A percentile compares a stretch with the other conserved stretches of the same genome.
Conservation (phyloP, 2,329 filamentous ascomycete species). For the Ascocoryne sarcoides region DNA sequence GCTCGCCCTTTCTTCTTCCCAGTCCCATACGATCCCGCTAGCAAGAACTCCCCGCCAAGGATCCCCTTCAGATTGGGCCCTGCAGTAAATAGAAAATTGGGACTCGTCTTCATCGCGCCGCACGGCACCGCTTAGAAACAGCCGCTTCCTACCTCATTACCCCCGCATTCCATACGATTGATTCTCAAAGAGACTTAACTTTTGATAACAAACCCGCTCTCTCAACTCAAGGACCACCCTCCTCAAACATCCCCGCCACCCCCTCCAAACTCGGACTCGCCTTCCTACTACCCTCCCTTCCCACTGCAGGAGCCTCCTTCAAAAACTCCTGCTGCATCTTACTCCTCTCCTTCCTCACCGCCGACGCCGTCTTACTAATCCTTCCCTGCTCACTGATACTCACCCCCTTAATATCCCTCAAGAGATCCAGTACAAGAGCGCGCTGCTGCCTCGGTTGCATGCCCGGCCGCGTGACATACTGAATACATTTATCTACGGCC, state of each 20-base stretch:
- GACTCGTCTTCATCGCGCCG: no score
- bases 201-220: no score
- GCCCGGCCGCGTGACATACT: constrained; percentile 48
- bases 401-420: constrained; percentile 80
- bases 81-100: no score
- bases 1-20: no score
- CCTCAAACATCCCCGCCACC: constrained; percentile 26
- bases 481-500: constrained; percentile 57
- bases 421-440: constrained; percentile 70
- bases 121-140: no score
- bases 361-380: constrained; percentile 45
- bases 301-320: constrained; percentile 34
- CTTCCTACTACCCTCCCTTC: constrained; percentile 10
- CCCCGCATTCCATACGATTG: no score
- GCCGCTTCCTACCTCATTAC: no score
- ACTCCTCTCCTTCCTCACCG: constrained; percentile 38
- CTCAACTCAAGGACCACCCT: no score
- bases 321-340: constrained; percentile 61
- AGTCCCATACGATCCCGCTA: no score
- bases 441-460: constrained; percentile 68
- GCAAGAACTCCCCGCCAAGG: no score
- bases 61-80: no score
- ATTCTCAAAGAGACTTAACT: no score
- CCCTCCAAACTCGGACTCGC: constrained; percentile 25
- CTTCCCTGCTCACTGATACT: constrained; percentile 91